A percentile compares a stretch with the other conserved stretches of the same genome.
These are phyloP conservation scores for Logfia minima DNA, from an alignment of 129 eudicot genomes.

Conservation along the genomic window DNA sequence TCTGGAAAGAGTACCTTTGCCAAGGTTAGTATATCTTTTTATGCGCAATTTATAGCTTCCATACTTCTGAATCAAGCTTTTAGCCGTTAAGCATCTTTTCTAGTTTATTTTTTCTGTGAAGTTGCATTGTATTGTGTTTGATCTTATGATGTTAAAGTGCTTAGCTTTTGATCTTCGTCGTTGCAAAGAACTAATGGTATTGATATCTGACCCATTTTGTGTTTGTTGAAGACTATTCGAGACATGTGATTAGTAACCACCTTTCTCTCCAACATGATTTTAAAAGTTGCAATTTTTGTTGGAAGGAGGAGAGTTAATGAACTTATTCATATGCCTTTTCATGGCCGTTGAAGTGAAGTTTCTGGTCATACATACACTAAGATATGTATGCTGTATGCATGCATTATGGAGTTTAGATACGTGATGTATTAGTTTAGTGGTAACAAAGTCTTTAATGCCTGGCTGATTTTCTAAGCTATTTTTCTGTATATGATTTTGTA, in stretches of 20 bases:
- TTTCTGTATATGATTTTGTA: constrained; percentile 23
- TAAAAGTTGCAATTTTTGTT: not conserved
- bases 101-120: not conserved
- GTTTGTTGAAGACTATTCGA: not conserved
- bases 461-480: not conserved
- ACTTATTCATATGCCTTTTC: not conserved
- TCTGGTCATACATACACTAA: constrained; percentile 1
- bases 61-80: not conserved
- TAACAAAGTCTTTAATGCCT: not conserved
- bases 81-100: not conserved
- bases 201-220: not conserved
- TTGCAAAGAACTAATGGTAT: not conserved
- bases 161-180: not conserved
- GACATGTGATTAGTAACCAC: not conserved
- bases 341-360: not conserved
- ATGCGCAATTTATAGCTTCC: not conserved
- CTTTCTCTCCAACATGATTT: not conserved
- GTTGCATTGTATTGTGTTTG: not conserved
- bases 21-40: constrained; percentile 60
- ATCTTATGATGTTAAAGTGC: constrained; percentile 8
- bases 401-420: not conserved
- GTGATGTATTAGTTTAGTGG: not conserved
- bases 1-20: constrained; percentile 99
- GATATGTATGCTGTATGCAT: not conserved
- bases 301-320: not conserved